These are phyloP conservation scores for Ustilago loliicola DNA, from an alignment of 1,284 basidiomycete species.

Conservation along the genomic window DNA sequence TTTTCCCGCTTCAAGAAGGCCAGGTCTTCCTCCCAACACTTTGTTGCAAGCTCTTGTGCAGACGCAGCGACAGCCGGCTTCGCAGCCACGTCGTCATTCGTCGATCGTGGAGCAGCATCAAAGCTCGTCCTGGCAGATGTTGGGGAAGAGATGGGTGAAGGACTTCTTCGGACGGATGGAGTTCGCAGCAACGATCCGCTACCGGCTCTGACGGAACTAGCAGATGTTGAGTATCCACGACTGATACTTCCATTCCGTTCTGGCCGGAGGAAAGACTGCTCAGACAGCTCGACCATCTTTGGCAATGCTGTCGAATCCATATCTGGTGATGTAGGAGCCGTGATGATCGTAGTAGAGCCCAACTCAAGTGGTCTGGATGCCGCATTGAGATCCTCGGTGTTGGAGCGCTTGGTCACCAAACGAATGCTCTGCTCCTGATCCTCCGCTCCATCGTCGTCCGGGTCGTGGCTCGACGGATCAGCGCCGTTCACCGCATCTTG, in stretches of 20 bases:
- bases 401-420: slow-evolving; percentile 39
- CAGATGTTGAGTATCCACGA: slow-evolving; percentile 9
- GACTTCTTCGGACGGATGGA: slow-evolving; percentile 18
- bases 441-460: neutral
- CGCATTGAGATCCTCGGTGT: slow-evolving; percentile 20
- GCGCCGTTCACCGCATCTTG: neutral
- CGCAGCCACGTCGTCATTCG: slow-evolving; percentile 10
- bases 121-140: slow-evolving; percentile 36
- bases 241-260: slow-evolving; percentile 25
- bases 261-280: slow-evolving; percentile 25
- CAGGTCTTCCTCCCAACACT: slow-evolving; percentile 89
- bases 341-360: slow-evolving; percentile 22
- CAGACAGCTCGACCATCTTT: slow-evolving; percentile 23
- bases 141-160: slow-evolving; percentile 29
- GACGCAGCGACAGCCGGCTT: slow-evolving; percentile 13
- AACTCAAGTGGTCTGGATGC: neutral
- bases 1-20: slow-evolving; percentile 86
- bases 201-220: slow-evolving; percentile 10
- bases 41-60: slow-evolving; percentile 76
- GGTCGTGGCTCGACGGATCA: neutral
- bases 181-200: slow-evolving; percentile 21
- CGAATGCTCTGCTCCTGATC: slow-evolving; percentile 52
- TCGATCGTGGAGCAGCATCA: slow-evolving; percentile 16
- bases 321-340: slow-evolving; percentile 26
- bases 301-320: slow-evolving; percentile 21